A percentile compares a stretch with the other conserved stretches of the same genome.
phyloP scores from a whole-genome alignment of 2,329 filamentous ascomycete species.

The Exophiala sp. region DNA sequence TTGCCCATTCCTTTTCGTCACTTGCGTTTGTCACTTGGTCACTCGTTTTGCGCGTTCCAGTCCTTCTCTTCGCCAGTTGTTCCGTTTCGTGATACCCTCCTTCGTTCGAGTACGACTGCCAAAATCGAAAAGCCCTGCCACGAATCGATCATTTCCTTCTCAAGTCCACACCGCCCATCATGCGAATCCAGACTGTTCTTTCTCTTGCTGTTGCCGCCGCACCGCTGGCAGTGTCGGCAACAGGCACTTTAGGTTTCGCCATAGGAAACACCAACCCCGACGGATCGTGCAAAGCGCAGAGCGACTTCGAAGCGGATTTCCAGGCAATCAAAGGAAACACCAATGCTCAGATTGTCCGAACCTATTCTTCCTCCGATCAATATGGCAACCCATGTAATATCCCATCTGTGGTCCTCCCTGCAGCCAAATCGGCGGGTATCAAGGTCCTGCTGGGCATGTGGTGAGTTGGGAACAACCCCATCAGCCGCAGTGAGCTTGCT shows the following conservation, averaged over 20 bases:
- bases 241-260: slow-evolving; percentile 58
- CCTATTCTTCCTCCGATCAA: slow-evolving; percentile 58
- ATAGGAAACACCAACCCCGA: slow-evolving; percentile 59
- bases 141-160: neutral
- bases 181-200: slow-evolving; percentile 43
- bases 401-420: slow-evolving; percentile 57
- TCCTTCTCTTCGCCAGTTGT: slow-evolving; percentile 9
- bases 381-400: slow-evolving; percentile 48
- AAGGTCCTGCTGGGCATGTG: slow-evolving; percentile 66
- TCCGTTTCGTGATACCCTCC: neutral
- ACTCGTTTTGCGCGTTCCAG: neutral
- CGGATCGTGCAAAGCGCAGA: slow-evolving; percentile 55
- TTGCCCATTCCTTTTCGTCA: neutral
- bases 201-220: slow-evolving; percentile 39
- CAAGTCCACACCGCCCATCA: slow-evolving; percentile 30
- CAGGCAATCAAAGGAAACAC: slow-evolving; percentile 50
- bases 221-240: slow-evolving; percentile 46
- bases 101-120: too few relatives aligned
- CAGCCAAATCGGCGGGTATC: slow-evolving; percentile 59
- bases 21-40: neutral
- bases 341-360: slow-evolving; percentile 54
- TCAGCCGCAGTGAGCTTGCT: neutral
- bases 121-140: too few relatives aligned
- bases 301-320: slow-evolving; percentile 62
- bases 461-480: slow-evolving; percentile 38